These are phyloP conservation scores for Phytopythium litorale DNA, from an alignment of 352 stramenopile genomes.

Conservation along the genomic window DNA sequence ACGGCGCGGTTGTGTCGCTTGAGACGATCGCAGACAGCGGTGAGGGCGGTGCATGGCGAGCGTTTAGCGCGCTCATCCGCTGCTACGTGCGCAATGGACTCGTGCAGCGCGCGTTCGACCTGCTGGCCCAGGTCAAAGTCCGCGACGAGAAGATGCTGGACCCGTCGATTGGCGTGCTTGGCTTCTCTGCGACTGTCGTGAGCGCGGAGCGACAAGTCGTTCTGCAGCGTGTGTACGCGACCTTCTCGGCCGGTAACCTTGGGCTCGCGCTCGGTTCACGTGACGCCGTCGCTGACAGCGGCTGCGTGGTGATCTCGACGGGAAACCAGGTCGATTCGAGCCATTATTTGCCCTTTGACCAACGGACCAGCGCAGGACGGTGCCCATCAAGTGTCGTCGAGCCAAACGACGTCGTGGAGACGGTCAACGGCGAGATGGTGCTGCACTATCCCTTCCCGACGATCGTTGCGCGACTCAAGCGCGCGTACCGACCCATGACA, in stretches of 20 bases:
- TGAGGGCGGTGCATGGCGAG: slow-evolving; percentile 24
- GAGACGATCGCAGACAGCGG: slow-evolving; percentile 16
- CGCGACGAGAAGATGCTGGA: slow-evolving; percentile 40
- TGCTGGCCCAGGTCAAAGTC: slow-evolving; percentile 37
- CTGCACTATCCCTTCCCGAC: slow-evolving; percentile 25
- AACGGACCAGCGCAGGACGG: neutral
- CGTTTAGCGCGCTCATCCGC: slow-evolving; percentile 35
- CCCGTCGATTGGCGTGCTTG: slow-evolving; percentile 19
- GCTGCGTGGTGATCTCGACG: slow-evolving; percentile 26
- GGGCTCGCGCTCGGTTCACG: slow-evolving; percentile 29
- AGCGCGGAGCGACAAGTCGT: slow-evolving; percentile 25
- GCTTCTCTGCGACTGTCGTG: slow-evolving; percentile 33
- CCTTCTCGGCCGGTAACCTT: slow-evolving; percentile 43
- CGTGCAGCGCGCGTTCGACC: slow-evolving; percentile 41
- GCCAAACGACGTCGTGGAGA: slow-evolving; percentile 33
- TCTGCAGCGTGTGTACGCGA: slow-evolving; percentile 40
- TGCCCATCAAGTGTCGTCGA: slow-evolving; percentile 3
- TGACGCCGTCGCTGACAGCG: slow-evolving; percentile 4
- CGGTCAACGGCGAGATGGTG: slow-evolving; percentile 42
- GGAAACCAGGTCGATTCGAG: slow-evolving; percentile 4
- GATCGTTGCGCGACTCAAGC: slow-evolving; percentile 31
- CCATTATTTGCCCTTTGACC: neutral
- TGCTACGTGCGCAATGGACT: slow-evolving; percentile 38
- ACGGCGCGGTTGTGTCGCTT: slow-evolving; percentile 20
- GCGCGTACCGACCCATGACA: slow-evolving; percentile 37